Evolutionary conservation across 2,329 filamentous ascomycete species (phyloP).

Genomic region (Stagonosporopsis tanaceti): DNA sequence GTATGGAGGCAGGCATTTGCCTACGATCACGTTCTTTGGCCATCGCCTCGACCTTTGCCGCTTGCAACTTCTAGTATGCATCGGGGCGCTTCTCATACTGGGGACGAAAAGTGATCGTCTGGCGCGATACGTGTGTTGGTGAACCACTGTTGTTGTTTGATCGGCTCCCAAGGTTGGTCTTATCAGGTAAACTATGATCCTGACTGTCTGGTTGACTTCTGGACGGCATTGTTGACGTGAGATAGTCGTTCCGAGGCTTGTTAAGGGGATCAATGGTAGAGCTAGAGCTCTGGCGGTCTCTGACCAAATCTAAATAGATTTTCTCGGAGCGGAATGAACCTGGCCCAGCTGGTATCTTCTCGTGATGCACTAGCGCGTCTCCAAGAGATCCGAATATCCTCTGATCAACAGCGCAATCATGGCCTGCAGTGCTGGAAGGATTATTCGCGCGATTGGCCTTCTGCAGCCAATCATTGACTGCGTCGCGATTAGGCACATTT

Average conservation of each 20-base stretch:
- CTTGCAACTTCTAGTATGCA: slow-evolving; percentile 11
- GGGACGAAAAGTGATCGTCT: neutral
- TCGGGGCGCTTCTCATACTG: slow-evolving; percentile 1
- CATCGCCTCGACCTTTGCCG: neutral
- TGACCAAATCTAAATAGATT: neutral
- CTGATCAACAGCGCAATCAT: neutral
- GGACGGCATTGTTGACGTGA: neutral
- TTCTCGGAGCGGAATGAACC: neutral
- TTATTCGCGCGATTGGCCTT: neutral
- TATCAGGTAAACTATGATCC: neutral
- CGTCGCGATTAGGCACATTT: neutral
- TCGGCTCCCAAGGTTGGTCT: too few relatives aligned
- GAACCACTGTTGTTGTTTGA: neutral
- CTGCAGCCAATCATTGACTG: neutral
- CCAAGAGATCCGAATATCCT: neutral
- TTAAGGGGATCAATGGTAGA: neutral
- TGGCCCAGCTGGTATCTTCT: slow-evolving; percentile 5
- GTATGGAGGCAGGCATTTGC: neutral
- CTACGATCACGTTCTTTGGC: neutral
- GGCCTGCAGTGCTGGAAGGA: neutral
- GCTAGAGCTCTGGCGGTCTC: neutral
- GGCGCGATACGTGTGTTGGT: neutral
- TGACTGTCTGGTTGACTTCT: neutral
- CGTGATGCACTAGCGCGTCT: slow-evolving; percentile 3
- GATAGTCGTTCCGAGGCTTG: neutral